Evolutionary conservation across 2,329 filamentous ascomycete genomes (phyloP), one percentile per base, ranked within the genome.

Genomic region (Hirsutella rhossiliensis): DNA sequence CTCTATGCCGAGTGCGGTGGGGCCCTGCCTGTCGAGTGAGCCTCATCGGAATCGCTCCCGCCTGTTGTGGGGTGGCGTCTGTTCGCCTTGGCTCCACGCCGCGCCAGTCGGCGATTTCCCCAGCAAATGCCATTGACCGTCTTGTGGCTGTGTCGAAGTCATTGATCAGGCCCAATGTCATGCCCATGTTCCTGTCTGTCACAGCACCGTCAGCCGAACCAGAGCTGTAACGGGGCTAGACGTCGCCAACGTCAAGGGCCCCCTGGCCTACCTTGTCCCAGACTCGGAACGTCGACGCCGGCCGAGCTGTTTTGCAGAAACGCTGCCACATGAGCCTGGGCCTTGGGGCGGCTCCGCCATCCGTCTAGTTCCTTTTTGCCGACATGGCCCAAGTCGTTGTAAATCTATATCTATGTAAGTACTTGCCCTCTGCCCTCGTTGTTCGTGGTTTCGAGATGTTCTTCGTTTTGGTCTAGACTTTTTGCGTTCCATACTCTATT

Each of bases 401-500:
- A 38, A 12, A 31, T 11, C 11, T 40, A 28, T 40, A 29, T 40
- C 19, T 41, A 41, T 41, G 32, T 34, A 36, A 19, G 19, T 41
- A 34, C 19, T 30, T 19, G 34, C 34, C 50, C 42, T 45, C 50
- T 46, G 31, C 43, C 27, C 42, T 15, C 17, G 30, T 40, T 31
- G 17, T 28, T 43, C 41, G 30, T 42, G 31, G 17, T 28, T 44
- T 43, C 11, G 23, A 41, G 18, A 41, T 45, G 27, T 42, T 40
- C 8, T 41, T 43, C 27, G 28, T 43, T 45, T 23, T 43, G 50
- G 48, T 48, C 28, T 44, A 53, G 49, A 43, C 43, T 45, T 52
- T 47, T 51, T 49, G 47, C 52, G 54, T 55, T 53, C 52, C 57
- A 53, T 59, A 59, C 61, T 54, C 61, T 62, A 17, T 60, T 59